Base-by-base conservation (phyloP, 345 rosid species). In the Cochlearia excelsa region DNA sequence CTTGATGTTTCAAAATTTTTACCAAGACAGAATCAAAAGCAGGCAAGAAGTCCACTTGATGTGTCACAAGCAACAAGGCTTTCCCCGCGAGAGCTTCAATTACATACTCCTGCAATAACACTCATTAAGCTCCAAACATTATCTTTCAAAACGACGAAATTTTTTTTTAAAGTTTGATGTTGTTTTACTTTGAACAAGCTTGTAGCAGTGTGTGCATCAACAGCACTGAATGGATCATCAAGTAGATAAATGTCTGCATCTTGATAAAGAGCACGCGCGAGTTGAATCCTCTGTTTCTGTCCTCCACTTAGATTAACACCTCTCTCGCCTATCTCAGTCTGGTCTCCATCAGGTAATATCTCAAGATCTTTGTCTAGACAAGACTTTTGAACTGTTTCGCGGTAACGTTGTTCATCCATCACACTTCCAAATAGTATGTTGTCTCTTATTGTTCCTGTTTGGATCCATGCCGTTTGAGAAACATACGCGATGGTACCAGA, bases 231-330 rank as follows among this genome's bases (percentile, higher is more conserved):
- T 5, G 98, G 97, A 79, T 92, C 98, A 46, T 88, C 98, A 77
- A 92, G 65, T 34, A 92, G 88, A 58, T 92, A 92, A 31, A 86
- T 82, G 67, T 92, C 98, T 30, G 95, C 95, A 44, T 88, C 78
- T 70, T 92, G 91, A 75, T 92, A 92, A 30, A 92, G 89, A 26
- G 98, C 97, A 59, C 95, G 97, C 39, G 98, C 97, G 48, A 92
- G 93, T 73, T 92, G 98, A 76, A 92, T 84, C 66, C 95, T 67
- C 79, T 92, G 98, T 69, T 88, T 92, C 77, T 92, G 98, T 57
- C 98, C 97, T 26, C 98, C 97, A 53, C 98, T 92, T 67, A 92
- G 80, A 79, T 92, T 92, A 38, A 92, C 98, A 59, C 98, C 98
- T 77, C 98, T 78, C 77, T 92, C 97, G 26, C 97, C 97, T 48